Percentiles rank a stretch among this genome's conserved stretches.
These are phyloP conservation scores for Daedaleopsis nitida DNA, from an alignment of 768 basidiomycete genomes.

Conservation along the genomic window DNA sequence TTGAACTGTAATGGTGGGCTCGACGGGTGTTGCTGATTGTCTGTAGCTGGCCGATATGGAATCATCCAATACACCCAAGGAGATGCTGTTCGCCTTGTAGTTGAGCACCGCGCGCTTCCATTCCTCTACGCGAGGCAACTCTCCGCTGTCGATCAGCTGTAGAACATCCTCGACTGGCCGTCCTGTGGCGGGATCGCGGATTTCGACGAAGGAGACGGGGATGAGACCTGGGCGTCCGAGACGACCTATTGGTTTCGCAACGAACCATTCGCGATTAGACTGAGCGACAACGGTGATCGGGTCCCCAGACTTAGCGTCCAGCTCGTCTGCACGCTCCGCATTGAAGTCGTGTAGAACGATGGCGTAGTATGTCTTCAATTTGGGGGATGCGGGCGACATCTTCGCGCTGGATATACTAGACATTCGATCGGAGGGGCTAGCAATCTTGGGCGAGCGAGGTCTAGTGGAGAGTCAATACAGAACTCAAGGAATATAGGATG, in stretches of 20 bases:
- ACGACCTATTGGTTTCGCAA: slow-evolving; percentile 95
- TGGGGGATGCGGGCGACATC: slow-evolving; percentile 30
- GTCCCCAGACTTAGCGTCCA: slow-evolving; percentile 93
- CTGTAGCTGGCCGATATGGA: slow-evolving; percentile 40
- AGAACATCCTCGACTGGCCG: slow-evolving; percentile 74
- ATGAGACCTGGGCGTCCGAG: slow-evolving; percentile 96
- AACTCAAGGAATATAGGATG: slow-evolving; percentile 7
- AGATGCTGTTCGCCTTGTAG: slow-evolving; percentile 96
- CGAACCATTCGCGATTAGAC: slow-evolving; percentile 99
- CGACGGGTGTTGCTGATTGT: slow-evolving; percentile 15
- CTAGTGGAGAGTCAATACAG: background rate
- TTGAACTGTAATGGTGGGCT: slow-evolving; percentile 17
- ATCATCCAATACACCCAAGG: slow-evolving; percentile 87
- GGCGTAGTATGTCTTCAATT: slow-evolving; percentile 82
- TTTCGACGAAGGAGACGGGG: slow-evolving; percentile 95
- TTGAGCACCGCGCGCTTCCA: slow-evolving; percentile 96
- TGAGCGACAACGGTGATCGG: slow-evolving; percentile 96
- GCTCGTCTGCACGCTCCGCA: slow-evolving; percentile 95
- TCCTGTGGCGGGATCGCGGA: slow-evolving; percentile 90
- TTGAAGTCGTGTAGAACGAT: slow-evolving; percentile 93
- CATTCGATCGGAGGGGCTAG: slow-evolving; percentile 14
- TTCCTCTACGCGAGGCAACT: slow-evolving; percentile 95
- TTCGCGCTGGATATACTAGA: slow-evolving; percentile 10
- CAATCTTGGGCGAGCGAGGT: slow-evolving; percentile 20
- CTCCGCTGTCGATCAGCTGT: slow-evolving; percentile 81